Evolutionary conservation across 1,284 basidiomycete genomes (phyloP), one percentile per base, ranked within the genome.

Genomic region (Porogramme epimiltina): DNA sequence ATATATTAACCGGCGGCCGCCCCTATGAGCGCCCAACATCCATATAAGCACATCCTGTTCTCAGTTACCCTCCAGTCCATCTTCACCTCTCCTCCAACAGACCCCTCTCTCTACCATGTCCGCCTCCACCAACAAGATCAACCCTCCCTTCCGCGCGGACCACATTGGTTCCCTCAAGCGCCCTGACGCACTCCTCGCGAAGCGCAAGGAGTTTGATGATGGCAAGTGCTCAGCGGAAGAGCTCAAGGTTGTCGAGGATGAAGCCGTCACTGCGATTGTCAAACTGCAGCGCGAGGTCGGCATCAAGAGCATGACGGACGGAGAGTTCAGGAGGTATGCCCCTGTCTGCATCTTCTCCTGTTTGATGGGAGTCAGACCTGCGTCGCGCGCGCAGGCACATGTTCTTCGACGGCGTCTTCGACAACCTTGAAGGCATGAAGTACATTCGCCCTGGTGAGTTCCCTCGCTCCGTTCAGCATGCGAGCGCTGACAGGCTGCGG

Each of bases 401-500:
- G 68, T 84, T 83, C 64, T 84, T 75, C 50, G 80, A 84, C 48
- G 80, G 79, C 15, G 80, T 84, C 19, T 85, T 81, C 62, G 78
- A 85, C 58, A 84, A 73, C 55, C 68, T 84, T 54, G 79, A 85
- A 41, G 86, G 88, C 39, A 85, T 87, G 76, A 77, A 75, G 40
- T 73, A 73, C 56, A 65, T 84, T 40, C 72, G 78, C 9, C 76
- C 78, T 46, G 77, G 84, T 86, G 60, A 41, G 77, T 68, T 31
- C 20, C 40, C 37, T 57, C 25, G 19, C 41, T 25, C 33, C 51
- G 33, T 34, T 39, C 40, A 47, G 16, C 31, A 54, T 48, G 55
- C 34, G 37, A 48, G 50, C 49, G 36, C 45, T 49, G 18, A 34
- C 5, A 13, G 18, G 15, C 37, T 15, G 16, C 34, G 16, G 5